These are phyloP conservation scores for Fonsecaea multimorphosa DNA, from an alignment of 2,329 filamentous ascomycete species.

Conservation along the genomic window DNA sequence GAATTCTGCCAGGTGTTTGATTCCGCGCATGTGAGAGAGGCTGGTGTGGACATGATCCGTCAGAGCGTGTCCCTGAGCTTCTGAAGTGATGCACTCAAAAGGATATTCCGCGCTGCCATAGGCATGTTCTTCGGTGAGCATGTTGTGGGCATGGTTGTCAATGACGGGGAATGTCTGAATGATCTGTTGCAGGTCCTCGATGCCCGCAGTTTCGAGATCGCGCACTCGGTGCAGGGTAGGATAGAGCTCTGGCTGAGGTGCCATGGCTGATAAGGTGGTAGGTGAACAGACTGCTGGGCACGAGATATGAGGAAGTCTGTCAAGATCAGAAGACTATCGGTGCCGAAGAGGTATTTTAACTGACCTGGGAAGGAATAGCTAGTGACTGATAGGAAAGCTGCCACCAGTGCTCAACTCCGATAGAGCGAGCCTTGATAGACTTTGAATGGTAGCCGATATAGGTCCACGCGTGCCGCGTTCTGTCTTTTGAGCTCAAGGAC, in stretches of 20 bases:
- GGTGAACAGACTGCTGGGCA: not conserved
- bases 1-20: slow-evolving; percentile 69
- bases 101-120: slow-evolving; percentile 46
- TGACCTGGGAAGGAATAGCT: not conserved
- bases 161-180: slow-evolving; percentile 52
- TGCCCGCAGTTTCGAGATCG: slow-evolving; percentile 36
- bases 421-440: slow-evolving; percentile 8
- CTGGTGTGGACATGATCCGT: slow-evolving; percentile 63
- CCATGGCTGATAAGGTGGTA: slow-evolving; percentile 26
- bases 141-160: slow-evolving; percentile 57
- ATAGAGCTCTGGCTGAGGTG: slow-evolving; percentile 44
- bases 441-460: not conserved
- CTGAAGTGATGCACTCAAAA: slow-evolving; percentile 70
- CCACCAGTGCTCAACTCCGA: slow-evolving; percentile 15
- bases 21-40: slow-evolving; percentile 72
- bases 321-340: not conserved
- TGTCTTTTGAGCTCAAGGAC: not conserved
- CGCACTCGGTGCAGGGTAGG: slow-evolving; percentile 34
- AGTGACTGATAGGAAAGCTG: slow-evolving; percentile 8
- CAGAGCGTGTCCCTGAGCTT: slow-evolving; percentile 73
- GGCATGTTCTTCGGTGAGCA: slow-evolving; percentile 46
- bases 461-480: not conserved
- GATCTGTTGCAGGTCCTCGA: slow-evolving; percentile 45
- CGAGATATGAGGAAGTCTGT: not conserved
- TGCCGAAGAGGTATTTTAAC: slow-evolving; percentile 1